phyloP scores from a whole-genome alignment of 108 stramenopile species.

The Nannochloropsis gaditana region DNA sequence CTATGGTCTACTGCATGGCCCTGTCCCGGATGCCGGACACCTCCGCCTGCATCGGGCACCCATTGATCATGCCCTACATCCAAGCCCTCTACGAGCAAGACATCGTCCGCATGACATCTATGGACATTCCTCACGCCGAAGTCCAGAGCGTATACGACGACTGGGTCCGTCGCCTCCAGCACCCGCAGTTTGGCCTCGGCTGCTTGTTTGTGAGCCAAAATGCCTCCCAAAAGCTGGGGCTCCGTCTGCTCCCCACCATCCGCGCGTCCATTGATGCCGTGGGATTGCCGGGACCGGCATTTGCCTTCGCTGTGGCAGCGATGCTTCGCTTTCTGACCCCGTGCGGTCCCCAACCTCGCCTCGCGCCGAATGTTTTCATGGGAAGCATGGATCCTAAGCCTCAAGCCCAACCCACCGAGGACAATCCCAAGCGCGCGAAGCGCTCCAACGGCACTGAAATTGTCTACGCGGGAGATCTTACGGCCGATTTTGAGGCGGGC shows the following conservation, averaged over 20 bases:
- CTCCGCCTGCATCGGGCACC: constrained; percentile 30
- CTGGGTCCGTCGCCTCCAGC: constrained; percentile 68
- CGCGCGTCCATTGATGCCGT: neutral
- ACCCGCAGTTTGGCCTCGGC: constrained; percentile 75
- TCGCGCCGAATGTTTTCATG: neutral
- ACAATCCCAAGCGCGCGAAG: neutral
- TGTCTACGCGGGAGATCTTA: constrained; percentile 24
- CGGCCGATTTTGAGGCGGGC: constrained; percentile 14
- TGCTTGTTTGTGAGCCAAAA: constrained; percentile 85
- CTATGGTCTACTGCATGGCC: constrained; percentile 65
- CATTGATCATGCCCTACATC: constrained; percentile 58
- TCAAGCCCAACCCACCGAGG: neutral
- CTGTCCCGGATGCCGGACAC: constrained; percentile 57
- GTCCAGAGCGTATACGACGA: constrained; percentile 61
- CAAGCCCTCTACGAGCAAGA: constrained; percentile 66
- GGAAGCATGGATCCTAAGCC: constrained; percentile 17
- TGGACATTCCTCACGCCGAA: constrained; percentile 51
- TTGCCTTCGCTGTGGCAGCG: constrained; percentile 73
- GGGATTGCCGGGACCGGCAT: constrained; percentile 39
- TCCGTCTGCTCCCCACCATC: constrained; percentile 70
- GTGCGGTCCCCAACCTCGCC: neutral
- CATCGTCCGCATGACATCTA: constrained; percentile 56
- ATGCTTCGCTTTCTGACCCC: constrained; percentile 75
- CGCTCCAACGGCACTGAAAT: neutral
- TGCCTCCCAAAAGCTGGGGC: constrained; percentile 77